Evolutionary conservation across 768 basidiomycete species (phyloP).

Genomic region (Exidia glandulosa): DNA sequence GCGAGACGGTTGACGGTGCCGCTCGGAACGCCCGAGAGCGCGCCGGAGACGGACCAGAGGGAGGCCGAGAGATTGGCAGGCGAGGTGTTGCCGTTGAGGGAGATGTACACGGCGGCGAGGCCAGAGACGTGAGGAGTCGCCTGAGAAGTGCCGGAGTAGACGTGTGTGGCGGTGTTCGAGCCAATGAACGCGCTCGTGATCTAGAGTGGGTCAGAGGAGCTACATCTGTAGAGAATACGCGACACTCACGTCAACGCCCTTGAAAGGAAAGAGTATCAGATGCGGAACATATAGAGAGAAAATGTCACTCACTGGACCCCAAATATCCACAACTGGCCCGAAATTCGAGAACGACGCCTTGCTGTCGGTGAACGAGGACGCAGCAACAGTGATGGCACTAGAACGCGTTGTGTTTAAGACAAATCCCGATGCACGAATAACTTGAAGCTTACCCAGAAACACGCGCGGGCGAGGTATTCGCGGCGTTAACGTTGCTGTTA

Average conservation of each 20-base stretch:
- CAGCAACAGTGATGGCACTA: no score
- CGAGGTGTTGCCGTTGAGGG: slow-evolving; percentile 18
- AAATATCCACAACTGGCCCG: slow-evolving; percentile 5
- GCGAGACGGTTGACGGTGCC: slow-evolving; percentile 5
- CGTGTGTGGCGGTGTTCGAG: no score
- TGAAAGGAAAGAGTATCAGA: slow-evolving; percentile 1
- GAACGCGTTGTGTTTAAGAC: no score
- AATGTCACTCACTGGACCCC: no score
- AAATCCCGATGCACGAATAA: neutral
- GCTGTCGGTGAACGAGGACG: neutral
- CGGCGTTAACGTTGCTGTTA: slow-evolving; percentile 8
- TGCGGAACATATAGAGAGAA: no score
- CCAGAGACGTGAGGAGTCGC: slow-evolving; percentile 32
- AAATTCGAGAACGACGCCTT: slow-evolving; percentile 7
- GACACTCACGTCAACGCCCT: slow-evolving; percentile 16
- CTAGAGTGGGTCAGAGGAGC: slow-evolving; percentile 1
- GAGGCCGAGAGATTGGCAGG: slow-evolving; percentile 20
- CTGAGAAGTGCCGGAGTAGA: slow-evolving; percentile 13
- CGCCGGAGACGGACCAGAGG: slow-evolving; percentile 13
- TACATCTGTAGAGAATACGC: no score
- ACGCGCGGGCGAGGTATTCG: slow-evolving; percentile 6
- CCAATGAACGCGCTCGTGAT: slow-evolving; percentile 19
- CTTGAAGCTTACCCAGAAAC: slow-evolving; percentile 8
- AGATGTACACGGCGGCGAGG: slow-evolving; percentile 27
- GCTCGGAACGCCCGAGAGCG: slow-evolving; percentile 18